Base-by-base conservation (phyloP, 495 filamentous ascomycete species). In the Cenococcum geophilum region DNA sequence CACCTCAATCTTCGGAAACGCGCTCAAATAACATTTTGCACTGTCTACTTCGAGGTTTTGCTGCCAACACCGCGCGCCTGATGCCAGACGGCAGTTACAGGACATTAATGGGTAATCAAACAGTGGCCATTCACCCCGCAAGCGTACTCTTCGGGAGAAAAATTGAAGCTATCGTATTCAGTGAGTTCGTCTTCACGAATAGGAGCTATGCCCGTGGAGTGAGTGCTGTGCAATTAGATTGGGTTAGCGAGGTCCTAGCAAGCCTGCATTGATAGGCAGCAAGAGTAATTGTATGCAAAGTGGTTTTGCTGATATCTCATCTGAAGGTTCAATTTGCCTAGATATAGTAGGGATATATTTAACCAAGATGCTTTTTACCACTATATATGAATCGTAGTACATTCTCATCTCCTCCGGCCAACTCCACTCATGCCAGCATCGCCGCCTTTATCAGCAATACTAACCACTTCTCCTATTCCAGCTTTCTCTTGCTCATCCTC, bases 401-500 rank as follows among this genome's bases (percentile, higher is more conserved):
- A 32, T 27, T 56, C 45, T 56, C 62, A 53, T 37, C 63, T 65
- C 55, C 63, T 51, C 56, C 56, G 12, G 18, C 36, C 56, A 18
- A 51, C 57, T n/a, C 51, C 66, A 11, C 34, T 61, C 22, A 55
- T 53, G 5, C 35, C 58, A 1, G 60, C 65, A n/a, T 56, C 67
- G 16, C 43, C 50, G 18, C n/a, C 70, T 55, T 71, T 74, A 42
- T 96, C 91, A 59, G 82, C 83, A 55, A 97, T 78, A 71, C 85
- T 93, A 25, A 98, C 89, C 25, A 98, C 88, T 75, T 98, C 93
- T 6, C 91, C 88, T 75, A 97, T 97, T 18, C 93, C 93, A 27
- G 92, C 89, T 42, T 88, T 91, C 75, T 96, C 91, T 73, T 97
- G 92, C 75, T 96, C 92, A 75, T 97, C 92, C 75, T 98, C 93